Conservation (phyloP, 192 early-diverging fungal species). For the Paraglomus occultum region DNA sequence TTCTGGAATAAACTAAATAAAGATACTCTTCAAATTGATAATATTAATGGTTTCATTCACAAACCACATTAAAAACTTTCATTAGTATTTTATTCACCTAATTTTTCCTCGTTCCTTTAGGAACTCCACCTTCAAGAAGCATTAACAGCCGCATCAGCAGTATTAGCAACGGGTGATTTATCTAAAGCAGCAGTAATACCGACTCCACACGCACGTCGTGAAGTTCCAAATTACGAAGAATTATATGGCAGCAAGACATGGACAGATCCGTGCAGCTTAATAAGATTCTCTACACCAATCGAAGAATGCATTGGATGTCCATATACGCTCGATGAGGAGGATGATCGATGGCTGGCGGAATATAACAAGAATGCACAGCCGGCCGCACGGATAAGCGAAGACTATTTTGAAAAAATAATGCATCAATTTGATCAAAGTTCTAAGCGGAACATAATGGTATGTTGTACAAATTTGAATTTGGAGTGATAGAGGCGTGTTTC, state of each 20-base stretch:
- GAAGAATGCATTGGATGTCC: constrained; percentile 85
- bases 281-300: constrained; percentile 82
- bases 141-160: constrained; percentile 73
- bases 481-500: too few species aligned
- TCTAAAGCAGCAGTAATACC: constrained; percentile 73
- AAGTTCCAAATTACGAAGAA: constrained; percentile 62
- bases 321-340: constrained; percentile 89
- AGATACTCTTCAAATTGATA: too few species aligned
- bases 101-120: constrained; percentile 42
- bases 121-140: constrained; percentile 95
- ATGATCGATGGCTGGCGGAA: constrained; percentile 64
- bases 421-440: constrained; percentile 71
- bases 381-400: constrained; percentile 6
- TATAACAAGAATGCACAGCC: constrained; percentile 40
- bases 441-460: neutral
- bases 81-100: constrained; percentile 14
- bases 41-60: too few species aligned
- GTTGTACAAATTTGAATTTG: too few species aligned
- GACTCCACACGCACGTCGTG: constrained; percentile 84
- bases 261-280: constrained; percentile 71
- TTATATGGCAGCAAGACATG: constrained; percentile 68
- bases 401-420: constrained; percentile 68
- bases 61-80: too few species aligned
- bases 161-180: constrained; percentile 59
- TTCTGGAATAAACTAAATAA: too few species aligned